Evolutionary conservation across 306 rosid genomes (phyloP), one percentile per base, ranked within the genome.

Genomic region (Potentilla sterilis): DNA sequence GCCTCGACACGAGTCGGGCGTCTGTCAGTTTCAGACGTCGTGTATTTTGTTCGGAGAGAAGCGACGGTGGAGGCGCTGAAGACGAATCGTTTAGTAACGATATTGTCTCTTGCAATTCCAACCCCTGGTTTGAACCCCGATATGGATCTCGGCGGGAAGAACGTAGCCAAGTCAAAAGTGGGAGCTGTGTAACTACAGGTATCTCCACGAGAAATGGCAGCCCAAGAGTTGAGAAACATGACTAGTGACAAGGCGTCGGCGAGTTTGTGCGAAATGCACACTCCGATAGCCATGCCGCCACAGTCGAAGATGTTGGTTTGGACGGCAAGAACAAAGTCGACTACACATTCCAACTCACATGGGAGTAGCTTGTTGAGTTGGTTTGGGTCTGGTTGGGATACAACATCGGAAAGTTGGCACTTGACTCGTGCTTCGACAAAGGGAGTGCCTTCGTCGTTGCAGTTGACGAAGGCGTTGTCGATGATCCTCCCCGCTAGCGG

Each of bases 261-360:
- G 7, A 83, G 44, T 58, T 77, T 80, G 79, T 83, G 87, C 24
- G 83, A 80, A 57, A 83, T 48, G 59, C 79, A 49, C 46, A 83
- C 38, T 22, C 79, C 67, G 2, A 83, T 19, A 0, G 77, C 67
- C 54, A 83, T 54, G 49, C 87, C 84, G 1, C 69, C 87, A 19
- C 87, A 83, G 24, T 24, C 67, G 24, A 83, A 83, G 34, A 69
- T 67, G 24, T 70, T 83, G 37, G 34, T 62, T 69, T 76, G 78
- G 59, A 77, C 72, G 2, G 59, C 72, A n/a, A 70, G 41, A 21
- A 74, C 44, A 40, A 76, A 74, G 40, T 73, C 79, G 9, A 49
- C 65, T 0, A 34, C 74, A 10, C 67, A 58, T 28, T 79, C 75
- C 0, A 74, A 64, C 22, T 58, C 70, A 3, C 32, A 46, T 2